Conservation (phyloP, 768 basidiomycete genomes). For the Amanita brunnescens region DNA sequence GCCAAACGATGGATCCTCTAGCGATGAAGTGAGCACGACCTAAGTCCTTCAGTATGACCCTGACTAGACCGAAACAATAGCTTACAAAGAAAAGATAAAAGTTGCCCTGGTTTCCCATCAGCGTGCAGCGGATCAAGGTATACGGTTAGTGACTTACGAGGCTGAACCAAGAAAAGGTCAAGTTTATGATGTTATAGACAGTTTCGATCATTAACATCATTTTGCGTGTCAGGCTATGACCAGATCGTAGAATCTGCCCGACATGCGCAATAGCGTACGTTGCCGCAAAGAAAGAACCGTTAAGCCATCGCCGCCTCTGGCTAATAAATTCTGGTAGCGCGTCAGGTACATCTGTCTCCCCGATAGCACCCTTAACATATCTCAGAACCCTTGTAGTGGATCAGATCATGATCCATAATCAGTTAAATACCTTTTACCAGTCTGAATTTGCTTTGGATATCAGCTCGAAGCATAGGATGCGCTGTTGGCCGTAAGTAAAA, state of each 20-base stretch:
- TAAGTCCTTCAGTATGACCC: conserved; percentile 19
- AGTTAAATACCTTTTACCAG: conserved; percentile 32
- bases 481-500: conserved; percentile 32
- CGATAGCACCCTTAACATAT: conserved; percentile 91
- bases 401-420: conserved; percentile 11
- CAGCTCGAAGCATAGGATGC: conserved; percentile 75
- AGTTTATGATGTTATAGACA: conserved; percentile 78
- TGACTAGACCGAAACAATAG: not conserved
- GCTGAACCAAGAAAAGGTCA: conserved; percentile 91
- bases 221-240: conserved; percentile 76
- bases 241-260: conserved; percentile 70
- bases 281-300: conserved; percentile 92
- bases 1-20: conserved; percentile 67
- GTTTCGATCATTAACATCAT: conserved; percentile 68
- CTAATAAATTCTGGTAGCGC: conserved; percentile 88
- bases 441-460: conserved; percentile 70
- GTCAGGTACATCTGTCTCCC: conserved; percentile 92
- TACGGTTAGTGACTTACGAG: conserved; percentile 44
- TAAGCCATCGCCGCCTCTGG: conserved; percentile 84
- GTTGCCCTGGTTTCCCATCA: conserved; percentile 54
- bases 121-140: not conserved
- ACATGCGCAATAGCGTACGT: conserved; percentile 89
- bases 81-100: conserved; percentile 91
- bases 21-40: conserved; percentile 82
- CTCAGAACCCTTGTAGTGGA: conserved; percentile 72